Evolutionary conservation across 192 early-diverging fungal species (phyloP).

Genomic region (Backusella mclennaniae): DNA sequence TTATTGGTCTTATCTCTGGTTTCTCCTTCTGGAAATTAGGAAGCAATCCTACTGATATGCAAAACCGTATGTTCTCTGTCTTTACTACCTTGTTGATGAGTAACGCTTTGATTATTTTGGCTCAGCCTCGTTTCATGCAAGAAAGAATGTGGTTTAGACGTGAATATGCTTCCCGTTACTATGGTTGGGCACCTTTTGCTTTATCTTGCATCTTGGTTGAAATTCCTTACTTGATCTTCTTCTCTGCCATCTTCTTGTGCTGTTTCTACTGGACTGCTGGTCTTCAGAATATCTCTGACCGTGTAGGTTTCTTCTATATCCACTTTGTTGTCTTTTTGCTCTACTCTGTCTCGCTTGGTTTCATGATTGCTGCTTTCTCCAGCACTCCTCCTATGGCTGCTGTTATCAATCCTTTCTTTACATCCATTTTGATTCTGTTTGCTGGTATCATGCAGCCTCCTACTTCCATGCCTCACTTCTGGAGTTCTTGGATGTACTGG

Average conservation of each 20-base stretch:
- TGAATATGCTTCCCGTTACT: constrained; percentile 61
- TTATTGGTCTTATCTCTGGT: constrained; percentile 61
- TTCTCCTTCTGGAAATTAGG: constrained; percentile 67
- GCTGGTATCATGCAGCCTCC: constrained; percentile 62
- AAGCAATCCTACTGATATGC: constrained; percentile 51
- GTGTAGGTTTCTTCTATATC: constrained; percentile 62
- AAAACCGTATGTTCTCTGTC: constrained; percentile 55
- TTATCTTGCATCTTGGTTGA: constrained; percentile 59
- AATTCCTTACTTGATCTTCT: constrained; percentile 59
- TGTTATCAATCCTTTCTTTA: constrained; percentile 63
- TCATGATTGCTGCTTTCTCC: constrained; percentile 61
- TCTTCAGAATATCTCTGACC: constrained; percentile 43
- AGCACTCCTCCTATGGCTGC: constrained; percentile 56
- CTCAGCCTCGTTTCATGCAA: constrained; percentile 61
- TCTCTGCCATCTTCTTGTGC: constrained; percentile 53
- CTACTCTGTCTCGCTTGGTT: constrained; percentile 57
- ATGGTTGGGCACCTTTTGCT: constrained; percentile 63
- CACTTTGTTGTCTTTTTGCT: constrained; percentile 55
- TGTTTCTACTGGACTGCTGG: constrained; percentile 64
- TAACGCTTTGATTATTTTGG: constrained; percentile 60
- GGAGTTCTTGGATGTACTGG: constrained; percentile 66
- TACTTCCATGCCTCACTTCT: constrained; percentile 55
- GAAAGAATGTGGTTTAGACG: constrained; percentile 61
- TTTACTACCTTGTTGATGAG: constrained; percentile 46
- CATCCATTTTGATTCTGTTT: constrained; percentile 57